Evolutionary conservation across 129 eudicot genomes (phyloP), one percentile per base, ranked within the genome.

Genomic region (Flaveria sonorensis): DNA sequence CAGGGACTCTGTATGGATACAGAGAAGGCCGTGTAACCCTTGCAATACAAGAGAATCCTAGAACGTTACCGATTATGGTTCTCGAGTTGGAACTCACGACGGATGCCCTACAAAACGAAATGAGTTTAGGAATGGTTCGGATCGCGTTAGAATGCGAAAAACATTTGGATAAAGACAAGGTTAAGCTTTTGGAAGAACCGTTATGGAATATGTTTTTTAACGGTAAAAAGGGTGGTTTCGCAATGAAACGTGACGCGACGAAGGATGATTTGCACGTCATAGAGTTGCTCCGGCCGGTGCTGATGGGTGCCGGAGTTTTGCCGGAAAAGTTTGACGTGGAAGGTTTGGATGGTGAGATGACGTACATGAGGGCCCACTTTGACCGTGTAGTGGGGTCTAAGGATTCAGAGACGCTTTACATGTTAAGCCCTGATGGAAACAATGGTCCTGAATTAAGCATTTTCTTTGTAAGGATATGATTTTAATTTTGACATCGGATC

Each of bases 131-230:
- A 2, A 80, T 87, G 88, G 92, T 93, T 4, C 69, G 96, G n/a
- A 88, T 93, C 48, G 88, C 96, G 16, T 66, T 93, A 47, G 98
- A 93, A 77, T 88, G 92, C 66, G 95, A 90, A 18, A 90, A 90
- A 60, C 45, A 76, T 57, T 16, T 66, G 0, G 92, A 88, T 0
- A 85, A 85, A 1, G 92, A 88, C 11, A 85, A 83, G 76, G 72
- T 40, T 8, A 83, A 86, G 75, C 85, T 90, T 7, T 18, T 93
- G 52, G 95, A 88, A 2, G 98, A 86, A 81, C 92, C 92, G 0
- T 36, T 85, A 8, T 93, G 98, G 98, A 74, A 89, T 10, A 82
- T 88, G 85, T 90, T 63, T 72, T 88, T 90, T 26, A 93, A 93
- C 43, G 95, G 96, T 39, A 93, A 87, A 56, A 93, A 88, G 16